Base-by-base conservation (phyloP, 2,329 filamentous ascomycete species). In the Clonostachys rosea region DNA sequence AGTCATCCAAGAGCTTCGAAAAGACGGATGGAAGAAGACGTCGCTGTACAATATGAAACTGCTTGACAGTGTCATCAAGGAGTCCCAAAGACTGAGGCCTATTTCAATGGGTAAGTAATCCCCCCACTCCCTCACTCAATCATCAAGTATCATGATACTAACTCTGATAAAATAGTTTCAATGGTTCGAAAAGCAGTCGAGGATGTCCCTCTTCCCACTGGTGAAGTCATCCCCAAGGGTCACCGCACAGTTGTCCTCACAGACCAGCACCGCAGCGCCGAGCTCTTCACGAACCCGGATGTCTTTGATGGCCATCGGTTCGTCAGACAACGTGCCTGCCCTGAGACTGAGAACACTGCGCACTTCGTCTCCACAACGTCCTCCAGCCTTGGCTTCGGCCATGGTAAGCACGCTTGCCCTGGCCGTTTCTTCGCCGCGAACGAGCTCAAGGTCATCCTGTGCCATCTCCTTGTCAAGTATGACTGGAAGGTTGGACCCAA, bases 51-150 rank as follows among this genome's bases (percentile, higher is more conserved):
- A 65, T 13, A 60, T 79, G 44, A 66, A 74, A 52, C 64, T 71
- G 1, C 63, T 73, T 33, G 76, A 79, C 55, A 76, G 72, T 41
- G 68, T 70, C 5, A 68, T 79, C 34, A 73, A 75, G 40, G 75
- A 79, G 54, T 71, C 68, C 34, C 71, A 76, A 60, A 68, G 76
- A 2, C 40, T 71, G 5, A 69, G 68, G 48, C 64, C 68, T 16
- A 68, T 74, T 39, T 56, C 61, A 9, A 56, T 67, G 11, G 65
- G 56, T 58, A 48, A 41, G 45, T 20, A 9, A 39, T 18, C 7
- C 17, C 2, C 16, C 36, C 16, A 39, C 5, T 6, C 36, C 16
- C 36, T 24, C 7, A 11, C 30, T 7, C 42, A 49, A 13, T 47
- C 48, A 36, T 71, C 71, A 71, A 64, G 9, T 75, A 74, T 49